Percentiles rank a stretch among this genome's conserved stretches.
Evolutionary conservation across 768 basidiomycete genomes (phyloP).

Genomic region (Mycena latifolia): DNA sequence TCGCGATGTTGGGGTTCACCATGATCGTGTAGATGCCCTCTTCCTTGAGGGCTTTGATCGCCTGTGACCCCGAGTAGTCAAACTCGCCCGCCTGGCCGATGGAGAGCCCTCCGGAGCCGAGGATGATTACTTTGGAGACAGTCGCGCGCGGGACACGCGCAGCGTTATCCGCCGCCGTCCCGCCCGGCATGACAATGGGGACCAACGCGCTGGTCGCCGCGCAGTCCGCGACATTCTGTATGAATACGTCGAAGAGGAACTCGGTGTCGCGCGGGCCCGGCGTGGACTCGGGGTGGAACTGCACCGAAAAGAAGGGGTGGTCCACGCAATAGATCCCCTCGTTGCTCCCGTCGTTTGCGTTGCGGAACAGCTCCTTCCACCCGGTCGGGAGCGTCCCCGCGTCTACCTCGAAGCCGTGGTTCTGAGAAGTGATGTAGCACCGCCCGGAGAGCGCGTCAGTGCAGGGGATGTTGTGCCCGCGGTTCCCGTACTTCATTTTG

Average conservation of each 20-base stretch:
- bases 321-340: slow-evolving; percentile 96
- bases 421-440: slow-evolving; percentile 99
- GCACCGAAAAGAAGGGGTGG: slow-evolving; percentile 98
- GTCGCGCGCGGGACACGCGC: slow-evolving; percentile 75
- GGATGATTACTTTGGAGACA: slow-evolving; percentile 94
- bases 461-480: slow-evolving; percentile 98
- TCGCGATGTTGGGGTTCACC: slow-evolving; percentile 99
- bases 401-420: slow-evolving; percentile 98
- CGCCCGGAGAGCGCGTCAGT: slow-evolving; percentile 93
- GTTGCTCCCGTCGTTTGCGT: slow-evolving; percentile 97
- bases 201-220: slow-evolving; percentile 64
- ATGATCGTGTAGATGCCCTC: slow-evolving; percentile 99
- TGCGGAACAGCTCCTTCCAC: slow-evolving; percentile 96
- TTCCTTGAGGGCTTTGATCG: slow-evolving; percentile 98
- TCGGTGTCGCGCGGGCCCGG: slow-evolving; percentile 98
- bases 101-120: slow-evolving; percentile 97
- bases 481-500: slow-evolving; percentile 99
- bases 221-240: slow-evolving; percentile 87
- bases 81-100: slow-evolving; percentile 99
- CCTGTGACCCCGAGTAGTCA: slow-evolving; percentile 99
- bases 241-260: slow-evolving; percentile 98
- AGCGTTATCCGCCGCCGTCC: slow-evolving; percentile 88
- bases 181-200: slow-evolving; percentile 80
- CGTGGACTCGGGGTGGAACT: slow-evolving; percentile 98
- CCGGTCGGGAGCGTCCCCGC: slow-evolving; percentile 78